Conservation (phyloP, 2,329 filamentous ascomycete genomes). For the Ascocoryne sarcoides region DNA sequence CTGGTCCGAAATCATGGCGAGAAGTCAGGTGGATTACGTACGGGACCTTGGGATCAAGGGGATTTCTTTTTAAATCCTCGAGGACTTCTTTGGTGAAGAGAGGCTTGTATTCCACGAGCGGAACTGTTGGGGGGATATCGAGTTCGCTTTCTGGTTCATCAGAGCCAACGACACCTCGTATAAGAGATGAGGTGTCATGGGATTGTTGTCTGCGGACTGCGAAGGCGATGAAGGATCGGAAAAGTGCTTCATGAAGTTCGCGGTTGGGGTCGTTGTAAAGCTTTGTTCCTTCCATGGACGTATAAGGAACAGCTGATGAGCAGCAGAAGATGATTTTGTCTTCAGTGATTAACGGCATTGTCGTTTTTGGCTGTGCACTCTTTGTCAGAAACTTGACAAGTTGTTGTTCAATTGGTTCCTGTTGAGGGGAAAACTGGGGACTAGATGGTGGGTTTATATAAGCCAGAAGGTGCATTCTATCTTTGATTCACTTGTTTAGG, state of each 20-base stretch:
- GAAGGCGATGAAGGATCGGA: slow-evolving; percentile 16
- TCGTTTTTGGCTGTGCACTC: not conserved
- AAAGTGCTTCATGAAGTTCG: slow-evolving; percentile 16
- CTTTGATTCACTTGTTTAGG: no score
- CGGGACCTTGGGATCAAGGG: slow-evolving; percentile 13
- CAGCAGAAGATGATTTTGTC: slow-evolving; percentile 17
- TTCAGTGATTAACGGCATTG: not conserved
- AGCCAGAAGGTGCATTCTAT: no score
- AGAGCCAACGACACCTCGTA: not conserved
- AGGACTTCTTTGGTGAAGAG: slow-evolving; percentile 16
- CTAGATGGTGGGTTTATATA: no score
- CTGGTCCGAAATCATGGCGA: slow-evolving; percentile 21
- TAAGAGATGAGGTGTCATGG: slow-evolving; percentile 4
- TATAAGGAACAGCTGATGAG: slow-evolving; percentile 5
- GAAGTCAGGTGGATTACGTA: slow-evolving; percentile 23
- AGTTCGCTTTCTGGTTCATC: not conserved
- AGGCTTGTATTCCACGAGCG: slow-evolving; percentile 2
- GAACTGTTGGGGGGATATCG: not conserved
- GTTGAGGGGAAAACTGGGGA: no score
- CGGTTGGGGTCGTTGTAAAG: slow-evolving; percentile 18
- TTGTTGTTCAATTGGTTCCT: no score
- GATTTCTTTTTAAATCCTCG: slow-evolving; percentile 19
- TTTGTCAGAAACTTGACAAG: no score
- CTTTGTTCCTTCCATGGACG: slow-evolving; percentile 6
- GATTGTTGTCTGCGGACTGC: slow-evolving; percentile 9